Evolutionary conservation across 2,329 filamentous ascomycete genomes (phyloP).

Genomic region (Colletotrichum truncatum): DNA sequence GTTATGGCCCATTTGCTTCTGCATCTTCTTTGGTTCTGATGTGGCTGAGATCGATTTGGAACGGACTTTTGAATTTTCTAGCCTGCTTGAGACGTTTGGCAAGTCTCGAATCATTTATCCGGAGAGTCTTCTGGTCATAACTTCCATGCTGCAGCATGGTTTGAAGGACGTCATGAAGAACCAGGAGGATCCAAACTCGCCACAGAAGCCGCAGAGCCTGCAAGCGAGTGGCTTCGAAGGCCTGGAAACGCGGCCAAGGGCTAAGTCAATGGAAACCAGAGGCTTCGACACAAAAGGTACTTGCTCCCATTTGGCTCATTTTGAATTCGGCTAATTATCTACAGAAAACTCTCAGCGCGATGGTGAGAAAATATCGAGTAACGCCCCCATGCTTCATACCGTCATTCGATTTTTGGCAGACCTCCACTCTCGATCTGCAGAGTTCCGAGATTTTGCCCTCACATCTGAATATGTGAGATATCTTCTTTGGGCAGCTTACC

Average conservation of each 20-base stretch:
- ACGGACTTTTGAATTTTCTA: conserved; percentile 77
- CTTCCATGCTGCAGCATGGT: conserved; percentile 87
- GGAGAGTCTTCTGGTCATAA: conserved; percentile 82
- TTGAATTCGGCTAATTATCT: background rate
- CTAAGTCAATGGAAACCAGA: conserved; percentile 72
- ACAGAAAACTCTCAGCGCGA: conserved; percentile 51
- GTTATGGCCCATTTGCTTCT: conserved; percentile 89
- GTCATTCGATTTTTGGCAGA: conserved; percentile 83
- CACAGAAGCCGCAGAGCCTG: conserved; percentile 36
- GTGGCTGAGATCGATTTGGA: conserved; percentile 79
- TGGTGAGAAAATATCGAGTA: conserved; percentile 56
- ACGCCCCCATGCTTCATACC: conserved; percentile 75
- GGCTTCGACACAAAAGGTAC: conserved; percentile 65
- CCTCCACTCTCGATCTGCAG: conserved; percentile 77
- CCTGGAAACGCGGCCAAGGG: conserved; percentile 51
- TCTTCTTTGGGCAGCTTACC: conserved; percentile 83
- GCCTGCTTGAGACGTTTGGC: conserved; percentile 78
- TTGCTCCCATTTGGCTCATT: background rate
- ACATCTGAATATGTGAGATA: conserved; percentile 84
- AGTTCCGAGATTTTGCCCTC: conserved; percentile 85
- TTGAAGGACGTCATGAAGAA: conserved; percentile 75
- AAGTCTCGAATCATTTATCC: conserved; percentile 76
- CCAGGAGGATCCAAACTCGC: conserved; percentile 68
- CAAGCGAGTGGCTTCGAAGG: conserved; percentile 34
- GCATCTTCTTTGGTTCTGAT: conserved; percentile 87